A percentile compares a stretch with the other conserved stretches of the same genome.
Evolutionary conservation across 805 yeast species (phyloP).

Genomic region (Wickerhamomyces subpelliculosus): DNA sequence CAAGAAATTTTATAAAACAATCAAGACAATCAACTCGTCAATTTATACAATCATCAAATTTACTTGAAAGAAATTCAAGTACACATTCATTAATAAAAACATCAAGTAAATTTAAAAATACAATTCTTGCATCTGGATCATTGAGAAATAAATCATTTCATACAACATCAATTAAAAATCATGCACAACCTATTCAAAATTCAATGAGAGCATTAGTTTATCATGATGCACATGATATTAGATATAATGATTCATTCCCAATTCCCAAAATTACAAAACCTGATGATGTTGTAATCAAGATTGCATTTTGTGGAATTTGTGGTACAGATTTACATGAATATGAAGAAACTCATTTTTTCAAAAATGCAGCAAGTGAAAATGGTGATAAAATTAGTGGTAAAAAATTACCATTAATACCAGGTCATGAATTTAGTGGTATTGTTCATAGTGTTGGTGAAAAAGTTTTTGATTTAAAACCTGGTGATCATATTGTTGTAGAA

Average conservation of each 20-base stretch:
- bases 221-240: slow-evolving; percentile 30
- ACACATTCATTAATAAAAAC: neutral
- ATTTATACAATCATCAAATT: too few relatives aligned
- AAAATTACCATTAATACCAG: slow-evolving; percentile 51
- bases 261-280: slow-evolving; percentile 30
- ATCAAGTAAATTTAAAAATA: neutral
- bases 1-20: neutral
- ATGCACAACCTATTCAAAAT: neutral
- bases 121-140: neutral
- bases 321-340: slow-evolving; percentile 51
- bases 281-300: slow-evolving; percentile 37
- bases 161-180: too few relatives aligned
- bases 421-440: slow-evolving; percentile 57
- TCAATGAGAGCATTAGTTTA: slow-evolving; percentile 35
- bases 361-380: slow-evolving; percentile 34
- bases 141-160: too few relatives aligned
- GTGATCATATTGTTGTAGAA: slow-evolving; percentile 53
- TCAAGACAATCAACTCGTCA: neutral
- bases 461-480: slow-evolving; percentile 42
- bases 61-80: neutral
- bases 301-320: slow-evolving; percentile 51
- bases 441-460: slow-evolving; percentile 45
- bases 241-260: slow-evolving; percentile 24
- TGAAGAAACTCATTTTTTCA: slow-evolving; percentile 54
- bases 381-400: slow-evolving; percentile 22